Conservation (phyloP, 78 protist species). For the Dictyostelium discoideum region DNA sequence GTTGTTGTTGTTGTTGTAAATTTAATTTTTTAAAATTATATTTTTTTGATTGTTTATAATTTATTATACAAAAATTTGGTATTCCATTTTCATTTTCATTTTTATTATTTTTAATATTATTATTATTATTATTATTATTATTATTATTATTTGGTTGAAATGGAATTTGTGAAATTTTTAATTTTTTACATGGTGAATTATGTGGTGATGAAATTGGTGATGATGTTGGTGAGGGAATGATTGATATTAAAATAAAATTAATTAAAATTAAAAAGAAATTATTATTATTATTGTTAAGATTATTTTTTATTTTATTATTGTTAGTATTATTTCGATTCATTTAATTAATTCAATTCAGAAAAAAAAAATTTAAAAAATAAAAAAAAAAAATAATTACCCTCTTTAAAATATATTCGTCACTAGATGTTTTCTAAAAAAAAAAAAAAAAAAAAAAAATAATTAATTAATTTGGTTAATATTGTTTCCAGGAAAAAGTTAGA, state of each 20-base stretch:
- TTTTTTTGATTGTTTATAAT: neutral
- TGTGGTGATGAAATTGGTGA: neutral
- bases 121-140: neutral
- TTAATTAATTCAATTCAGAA: neutral
- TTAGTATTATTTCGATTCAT: neutral
- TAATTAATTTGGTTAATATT: neutral
- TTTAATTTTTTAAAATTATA: neutral
- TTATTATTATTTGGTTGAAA: neutral
- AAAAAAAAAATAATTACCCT: conserved; percentile 7
- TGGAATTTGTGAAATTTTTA: neutral
- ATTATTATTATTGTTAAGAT: neutral
- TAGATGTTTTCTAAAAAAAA: neutral
- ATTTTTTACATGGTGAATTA: neutral
- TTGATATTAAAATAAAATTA: neutral
- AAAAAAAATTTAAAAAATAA: neutral
- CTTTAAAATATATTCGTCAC: conserved; percentile 17
- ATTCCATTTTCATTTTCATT: neutral
- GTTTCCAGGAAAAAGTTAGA: neutral
- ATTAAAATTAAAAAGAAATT: neutral
- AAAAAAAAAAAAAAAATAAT: neutral
- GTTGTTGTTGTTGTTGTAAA: conserved; percentile 10
- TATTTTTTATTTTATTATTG: neutral
- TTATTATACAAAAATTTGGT: neutral
- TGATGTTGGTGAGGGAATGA: neutral
- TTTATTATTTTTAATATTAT: neutral